These are phyloP conservation scores for Penicillium coffeae DNA, from an alignment of 495 filamentous ascomycete genomes.

Conservation along the genomic window DNA sequence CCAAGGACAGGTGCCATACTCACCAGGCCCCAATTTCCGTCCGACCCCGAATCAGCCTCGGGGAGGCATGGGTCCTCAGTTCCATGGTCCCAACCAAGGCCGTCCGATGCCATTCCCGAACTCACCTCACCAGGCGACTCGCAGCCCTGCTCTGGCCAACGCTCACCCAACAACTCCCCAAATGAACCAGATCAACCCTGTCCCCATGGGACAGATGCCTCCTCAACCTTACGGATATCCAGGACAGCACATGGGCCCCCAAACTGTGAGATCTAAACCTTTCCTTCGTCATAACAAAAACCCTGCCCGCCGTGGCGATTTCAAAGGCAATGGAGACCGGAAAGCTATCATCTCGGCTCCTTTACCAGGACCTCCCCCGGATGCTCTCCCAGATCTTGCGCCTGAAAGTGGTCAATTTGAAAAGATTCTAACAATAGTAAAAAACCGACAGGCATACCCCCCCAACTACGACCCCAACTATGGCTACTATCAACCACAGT, in stretches of 20 bases:
- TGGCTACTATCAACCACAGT: constrained; percentile 44
- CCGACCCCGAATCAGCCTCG: constrained; percentile 60
- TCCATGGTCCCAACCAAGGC: constrained; percentile 52
- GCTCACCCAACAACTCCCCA: constrained; percentile 67
- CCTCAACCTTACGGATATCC: constrained; percentile 55
- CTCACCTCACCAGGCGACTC: constrained; percentile 61
- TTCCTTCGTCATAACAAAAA: constrained; percentile 14
- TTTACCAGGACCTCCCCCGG: neutral
- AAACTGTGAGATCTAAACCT: constrained; percentile 61
- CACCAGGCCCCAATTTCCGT: constrained; percentile 59
- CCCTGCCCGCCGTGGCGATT: constrained; percentile 23
- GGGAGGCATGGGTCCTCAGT: constrained; percentile 63
- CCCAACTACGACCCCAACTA: constrained; percentile 48
- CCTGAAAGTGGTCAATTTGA: constrained; percentile 69
- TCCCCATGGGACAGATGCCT: constrained; percentile 55
- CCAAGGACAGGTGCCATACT: constrained; percentile 63
- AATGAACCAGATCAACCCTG: constrained; percentile 52
- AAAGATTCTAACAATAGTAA: constrained; percentile 63
- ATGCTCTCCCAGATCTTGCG: constrained; percentile 52
- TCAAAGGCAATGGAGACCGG: constrained; percentile 10
- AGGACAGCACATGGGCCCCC: constrained; percentile 56
- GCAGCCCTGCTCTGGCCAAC: constrained; percentile 69
- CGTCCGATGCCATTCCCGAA: constrained; percentile 57
- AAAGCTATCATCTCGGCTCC: neutral
- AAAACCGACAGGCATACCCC: constrained; percentile 51